Evolutionary conservation across 2,329 filamentous ascomycete species (phyloP).

Genomic region (Allantophomopsis cytisporea): DNA sequence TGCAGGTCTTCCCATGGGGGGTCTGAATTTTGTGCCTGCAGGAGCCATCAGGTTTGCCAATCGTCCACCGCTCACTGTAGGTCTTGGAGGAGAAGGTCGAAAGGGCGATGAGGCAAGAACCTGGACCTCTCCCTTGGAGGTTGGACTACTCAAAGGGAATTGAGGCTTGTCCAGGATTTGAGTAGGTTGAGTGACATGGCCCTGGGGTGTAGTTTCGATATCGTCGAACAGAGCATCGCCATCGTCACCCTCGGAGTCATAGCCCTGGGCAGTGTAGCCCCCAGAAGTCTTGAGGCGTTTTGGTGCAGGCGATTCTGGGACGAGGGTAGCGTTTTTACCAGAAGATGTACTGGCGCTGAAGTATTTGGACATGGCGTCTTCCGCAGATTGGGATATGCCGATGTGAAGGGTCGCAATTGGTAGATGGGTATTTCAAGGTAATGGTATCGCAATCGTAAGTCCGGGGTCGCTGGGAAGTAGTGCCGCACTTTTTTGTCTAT

Average conservation of each 20-base stretch:
- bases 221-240: conserved; percentile 34
- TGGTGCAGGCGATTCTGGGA: conserved; percentile 12
- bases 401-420: too few relatives aligned
- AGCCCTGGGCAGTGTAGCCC: conserved; percentile 15
- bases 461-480: too few relatives aligned
- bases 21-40: conserved; percentile 57
- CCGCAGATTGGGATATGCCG: too few relatives aligned
- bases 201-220: conserved; percentile 15
- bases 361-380: too few relatives aligned
- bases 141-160: conserved; percentile 9
- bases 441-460: too few relatives aligned
- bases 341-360: too few relatives aligned
- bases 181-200: conserved; percentile 32
- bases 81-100: conserved; percentile 4
- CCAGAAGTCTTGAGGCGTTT: conserved; percentile 18
- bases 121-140: conserved; percentile 39
- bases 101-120: conserved; percentile 79
- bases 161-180: conserved; percentile 18
- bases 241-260: conserved; percentile 26
- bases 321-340: conserved; percentile 1
- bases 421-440: too few relatives aligned
- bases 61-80: conserved; percentile 14
- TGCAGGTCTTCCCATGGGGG: conserved; percentile 26
- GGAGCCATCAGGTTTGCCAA: conserved; percentile 58
- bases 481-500: too few relatives aligned